Evolutionary conservation across 2,329 filamentous ascomycete species (phyloP), one percentile per base, ranked within the genome.

Genomic region (Fusarium denticulatum): DNA sequence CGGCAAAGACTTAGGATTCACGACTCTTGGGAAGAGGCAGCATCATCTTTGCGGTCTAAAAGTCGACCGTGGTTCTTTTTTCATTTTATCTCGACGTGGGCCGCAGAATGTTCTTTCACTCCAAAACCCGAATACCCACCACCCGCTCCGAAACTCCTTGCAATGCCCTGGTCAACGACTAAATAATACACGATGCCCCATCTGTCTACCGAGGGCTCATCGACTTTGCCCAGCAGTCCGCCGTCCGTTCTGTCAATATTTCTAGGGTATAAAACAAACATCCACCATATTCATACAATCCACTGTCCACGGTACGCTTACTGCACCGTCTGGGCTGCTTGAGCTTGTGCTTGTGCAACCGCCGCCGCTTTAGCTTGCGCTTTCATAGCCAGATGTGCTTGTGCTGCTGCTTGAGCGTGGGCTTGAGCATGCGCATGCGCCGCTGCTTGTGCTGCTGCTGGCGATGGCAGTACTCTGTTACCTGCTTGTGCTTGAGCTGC

Each of bases 131-230:
- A 74, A 73, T 64, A 71, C 60, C 70, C 59, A 73, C 64, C 72
- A 64, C 64, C 71, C 72, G 80, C 78, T 78, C 80, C 78, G n/a
- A 76, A 81, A 83, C 81, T 83, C 81, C 81, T 64, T 77, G 81
- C 81, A 82, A 81, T 80, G 79, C 72, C 77, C 72, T 68, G 58
- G 71, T 70, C 73, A 77, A 73, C 73, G 73, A 76, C 63, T 70
- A 62, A 77, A 77, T 78, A 78, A 67, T 77, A 67, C 74, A 77
- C 56, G 60, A 72, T 50, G 39, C 42, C 56, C 47, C 53, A 36
- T 43, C 34, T 40, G 52, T 18, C 49, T 59, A 26, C 43, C 53
- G 59, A 57, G 30, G 47, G 36, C 30, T 50, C 34, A 15, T 64
- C 61, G 46, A 64, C 46, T 61, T 36, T 63, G 36, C 49, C 59